phyloP scores from a whole-genome alignment of 1,284 basidiomycete genomes.

The Cutaneotrichosporon sp. region DNA sequence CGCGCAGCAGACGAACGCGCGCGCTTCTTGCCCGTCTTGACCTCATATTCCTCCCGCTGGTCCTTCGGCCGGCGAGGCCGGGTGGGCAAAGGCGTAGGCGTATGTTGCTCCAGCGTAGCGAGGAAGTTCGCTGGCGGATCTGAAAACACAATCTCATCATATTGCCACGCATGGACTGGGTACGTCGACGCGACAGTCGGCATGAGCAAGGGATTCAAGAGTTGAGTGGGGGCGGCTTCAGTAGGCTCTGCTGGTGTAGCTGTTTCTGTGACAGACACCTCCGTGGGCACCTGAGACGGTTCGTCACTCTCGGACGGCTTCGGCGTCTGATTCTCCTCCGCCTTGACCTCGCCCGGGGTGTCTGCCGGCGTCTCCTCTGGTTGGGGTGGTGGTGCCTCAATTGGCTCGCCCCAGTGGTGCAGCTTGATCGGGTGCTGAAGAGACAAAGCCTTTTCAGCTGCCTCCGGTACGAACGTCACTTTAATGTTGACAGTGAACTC shows the following conservation, averaged over 20 bases:
- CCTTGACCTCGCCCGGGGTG: conserved; percentile 13
- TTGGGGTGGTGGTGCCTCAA: conserved; percentile 50
- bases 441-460: conserved; percentile 82
- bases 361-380: conserved; percentile 21
- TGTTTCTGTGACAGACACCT: conserved; percentile 12
- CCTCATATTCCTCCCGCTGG: conserved; percentile 34
- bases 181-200: conserved; percentile 23
- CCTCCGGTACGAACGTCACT: conserved; percentile 85
- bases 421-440: conserved; percentile 92
- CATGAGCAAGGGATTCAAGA: not conserved
- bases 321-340: conserved; percentile 7
- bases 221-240: conserved; percentile 1
- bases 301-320: not conserved
- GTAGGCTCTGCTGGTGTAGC: conserved; percentile 5
- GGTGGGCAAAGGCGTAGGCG: conserved; percentile 75
- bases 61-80: conserved; percentile 51
- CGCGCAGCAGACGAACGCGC: conserved; percentile 6
- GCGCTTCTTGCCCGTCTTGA: conserved; percentile 36
- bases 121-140: conserved; percentile 90
- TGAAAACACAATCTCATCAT: conserved; percentile 95
- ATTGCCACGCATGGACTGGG: conserved; percentile 94
- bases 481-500: conserved; percentile 96
- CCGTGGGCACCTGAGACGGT: not conserved
- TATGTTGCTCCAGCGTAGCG: conserved; percentile 70
- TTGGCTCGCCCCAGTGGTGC: conserved; percentile 73